Percentiles rank a stretch among this genome's conserved stretches.
phyloP scores from a whole-genome alignment of 1,284 basidiomycete species.

The Singerocomus rubriflavus region DNA sequence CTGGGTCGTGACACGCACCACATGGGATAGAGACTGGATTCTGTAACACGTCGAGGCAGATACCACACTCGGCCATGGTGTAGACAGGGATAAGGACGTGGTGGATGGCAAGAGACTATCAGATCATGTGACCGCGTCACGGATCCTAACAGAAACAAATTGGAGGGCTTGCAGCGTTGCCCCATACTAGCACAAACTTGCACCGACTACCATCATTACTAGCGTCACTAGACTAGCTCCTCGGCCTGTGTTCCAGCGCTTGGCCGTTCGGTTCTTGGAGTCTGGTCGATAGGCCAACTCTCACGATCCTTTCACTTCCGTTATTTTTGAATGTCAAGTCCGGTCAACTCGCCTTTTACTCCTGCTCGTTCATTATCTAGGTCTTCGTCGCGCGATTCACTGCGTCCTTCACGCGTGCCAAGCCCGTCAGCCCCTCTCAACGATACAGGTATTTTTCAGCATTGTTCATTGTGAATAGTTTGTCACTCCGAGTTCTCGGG shows the following conservation, averaged over 20 bases:
- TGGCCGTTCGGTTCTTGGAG: conserved; percentile 6
- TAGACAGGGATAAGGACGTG: not conserved
- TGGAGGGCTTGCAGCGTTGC: conserved; percentile 8
- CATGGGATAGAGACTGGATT: conserved; percentile 60
- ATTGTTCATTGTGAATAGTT: conserved; percentile 21
- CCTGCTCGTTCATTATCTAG: conserved; percentile 44
- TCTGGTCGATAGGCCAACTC: conserved; percentile 20
- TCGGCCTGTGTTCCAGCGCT: conserved; percentile 5
- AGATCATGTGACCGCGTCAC: conserved; percentile 30
- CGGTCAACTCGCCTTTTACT: conserved; percentile 30
- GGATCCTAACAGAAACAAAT: conserved; percentile 24
- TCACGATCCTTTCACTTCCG: conserved; percentile 28
- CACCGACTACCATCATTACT: conserved; percentile 8
- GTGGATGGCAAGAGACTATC: not conserved
- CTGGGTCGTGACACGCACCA: conserved; percentile 36
- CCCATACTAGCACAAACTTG: not conserved
- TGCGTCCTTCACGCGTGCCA: conserved; percentile 46
- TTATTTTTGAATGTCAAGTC: conserved; percentile 34
- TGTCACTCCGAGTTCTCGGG: conserved; percentile 27
- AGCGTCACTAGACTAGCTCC: conserved; percentile 12
- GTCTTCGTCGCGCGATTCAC: conserved; percentile 57
- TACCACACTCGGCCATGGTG: conserved; percentile 51
- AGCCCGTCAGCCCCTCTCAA: conserved; percentile 53
- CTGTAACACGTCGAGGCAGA: conserved; percentile 52
- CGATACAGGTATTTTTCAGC: conserved; percentile 50